Evolutionary conservation across 176 grass and related monocot genomes (phyloP).

Genomic region (Chrysopogon serrulatus): DNA sequence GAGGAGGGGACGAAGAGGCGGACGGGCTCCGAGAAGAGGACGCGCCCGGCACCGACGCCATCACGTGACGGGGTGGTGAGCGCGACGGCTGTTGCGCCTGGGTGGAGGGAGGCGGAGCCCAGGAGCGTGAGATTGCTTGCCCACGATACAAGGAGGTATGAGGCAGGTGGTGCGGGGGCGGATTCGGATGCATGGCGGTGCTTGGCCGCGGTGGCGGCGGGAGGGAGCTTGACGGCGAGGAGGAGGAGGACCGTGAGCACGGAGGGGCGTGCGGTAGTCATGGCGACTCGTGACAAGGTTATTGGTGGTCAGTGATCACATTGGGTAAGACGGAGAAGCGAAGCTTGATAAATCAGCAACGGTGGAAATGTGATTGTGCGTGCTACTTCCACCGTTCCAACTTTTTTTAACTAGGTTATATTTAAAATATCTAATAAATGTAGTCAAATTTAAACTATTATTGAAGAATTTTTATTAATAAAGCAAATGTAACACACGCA

Average conservation of each 20-base stretch:
- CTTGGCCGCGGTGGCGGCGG: not conserved
- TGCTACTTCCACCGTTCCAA: no score
- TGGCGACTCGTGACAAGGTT: no score
- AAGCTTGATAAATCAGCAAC: no score
- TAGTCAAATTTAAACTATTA: no score
- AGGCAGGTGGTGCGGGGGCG: not conserved
- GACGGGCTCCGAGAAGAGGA: slow-evolving; percentile 50
- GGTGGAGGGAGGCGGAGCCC: slow-evolving; percentile 48
- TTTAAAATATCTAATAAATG: no score
- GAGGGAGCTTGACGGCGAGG: not conserved
- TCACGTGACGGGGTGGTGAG: slow-evolving; percentile 29
- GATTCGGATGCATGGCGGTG: not conserved
- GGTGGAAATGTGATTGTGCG: no score
- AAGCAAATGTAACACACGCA: no score
- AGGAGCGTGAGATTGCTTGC: slow-evolving; percentile 70
- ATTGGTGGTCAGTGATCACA: no score
- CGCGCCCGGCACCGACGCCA: slow-evolving; percentile 33
- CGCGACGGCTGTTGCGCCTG: slow-evolving; percentile 32
- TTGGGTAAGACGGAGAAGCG: no score
- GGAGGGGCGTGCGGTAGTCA: not conserved
- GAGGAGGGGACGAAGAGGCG: slow-evolving; percentile 32
- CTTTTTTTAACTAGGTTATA: no score
- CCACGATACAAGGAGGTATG: slow-evolving; percentile 51
- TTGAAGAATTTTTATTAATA: no score
- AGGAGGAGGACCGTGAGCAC: not conserved